Evolutionary conservation across 345 rosid genomes (phyloP), one percentile per base, ranked within the genome.

Genomic region (Ricinus communis): DNA sequence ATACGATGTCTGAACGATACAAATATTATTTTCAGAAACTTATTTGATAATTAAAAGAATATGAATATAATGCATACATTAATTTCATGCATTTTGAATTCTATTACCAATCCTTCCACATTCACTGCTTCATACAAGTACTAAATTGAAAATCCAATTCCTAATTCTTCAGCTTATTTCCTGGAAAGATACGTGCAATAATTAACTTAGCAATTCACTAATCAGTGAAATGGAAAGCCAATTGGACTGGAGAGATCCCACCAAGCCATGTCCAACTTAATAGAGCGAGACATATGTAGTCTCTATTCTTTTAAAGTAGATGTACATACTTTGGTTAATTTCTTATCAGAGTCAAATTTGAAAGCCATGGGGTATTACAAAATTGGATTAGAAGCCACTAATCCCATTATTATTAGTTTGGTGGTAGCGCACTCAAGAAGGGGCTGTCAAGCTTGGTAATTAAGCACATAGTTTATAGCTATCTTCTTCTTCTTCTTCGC

Each of bases 361-460:
- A 64, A 53, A 46, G 67, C 73, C 65, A 25, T 51, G 66, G 47
- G 51, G 65, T 62, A 45, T 45, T 18, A 45, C 62, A 56, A 69
- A 72, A 62, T 33, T 31, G 64, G 71, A 69, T 24, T 25, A 49
- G 12, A 38, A 40, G 43, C 76, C 76, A 66, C 58, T 60, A 27
- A 28, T 22, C 59, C 58, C 8, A 43, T 4, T 43, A 36, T 40
- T 25, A 16, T 18, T 38, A 3, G 47, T 76, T 52, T 38, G 82
- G 83, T 8, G 76, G 76, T 46, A 65, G 47, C 70, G 81, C 88
- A 81, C 87, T 69, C 2, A 66, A 45, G 5, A n/a, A 51, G 51
- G 28, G 41, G 22, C 22, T n/a, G 58, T 49, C 62, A 62, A 79
- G 66, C 13, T 62, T 22, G 59, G 24, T 68, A 19, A 71, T 38